Evolutionary conservation across 1,284 basidiomycete genomes (phyloP).

Genomic region (Apiotrichum gracile): DNA sequence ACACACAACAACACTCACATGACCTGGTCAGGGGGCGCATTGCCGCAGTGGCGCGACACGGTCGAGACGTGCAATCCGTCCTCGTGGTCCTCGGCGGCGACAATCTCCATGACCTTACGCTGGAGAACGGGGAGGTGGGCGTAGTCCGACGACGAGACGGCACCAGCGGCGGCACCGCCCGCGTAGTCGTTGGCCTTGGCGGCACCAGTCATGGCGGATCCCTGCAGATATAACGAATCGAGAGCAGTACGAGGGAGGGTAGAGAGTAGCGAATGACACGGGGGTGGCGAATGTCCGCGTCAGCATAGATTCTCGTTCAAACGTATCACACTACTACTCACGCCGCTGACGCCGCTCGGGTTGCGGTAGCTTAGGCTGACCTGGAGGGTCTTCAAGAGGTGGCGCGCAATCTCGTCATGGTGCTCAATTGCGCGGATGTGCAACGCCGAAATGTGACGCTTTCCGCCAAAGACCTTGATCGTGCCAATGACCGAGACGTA

Average conservation of each 20-base stretch:
- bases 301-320: neutral
- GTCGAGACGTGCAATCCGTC: slow-evolving; percentile 61
- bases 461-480: slow-evolving; percentile 79
- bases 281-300: neutral
- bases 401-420: slow-evolving; percentile 76
- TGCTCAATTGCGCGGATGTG: slow-evolving; percentile 66
- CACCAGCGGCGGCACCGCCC: slow-evolving; percentile 17
- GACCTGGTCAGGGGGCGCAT: slow-evolving; percentile 32
- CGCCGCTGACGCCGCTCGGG: slow-evolving; percentile 37
- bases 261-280: neutral
- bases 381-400: slow-evolving; percentile 58
- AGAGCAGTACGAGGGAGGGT: neutral
- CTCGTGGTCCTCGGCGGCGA: slow-evolving; percentile 47
- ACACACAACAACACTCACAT: slow-evolving; percentile 43
- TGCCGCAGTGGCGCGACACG: slow-evolving; percentile 50
- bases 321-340: slow-evolving; percentile 17
- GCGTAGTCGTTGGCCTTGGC: slow-evolving; percentile 29
- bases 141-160: slow-evolving; percentile 35
- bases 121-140: slow-evolving; percentile 59
- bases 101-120: slow-evolving; percentile 59
- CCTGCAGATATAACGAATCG: too few species aligned
- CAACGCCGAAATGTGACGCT: slow-evolving; percentile 71
- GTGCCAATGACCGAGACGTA: slow-evolving; percentile 85
- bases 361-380: slow-evolving; percentile 50
- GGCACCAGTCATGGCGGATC: neutral